Conservation (phyloP, 805 yeast genomes). For the Saccharomyces eubayanus region DNA sequence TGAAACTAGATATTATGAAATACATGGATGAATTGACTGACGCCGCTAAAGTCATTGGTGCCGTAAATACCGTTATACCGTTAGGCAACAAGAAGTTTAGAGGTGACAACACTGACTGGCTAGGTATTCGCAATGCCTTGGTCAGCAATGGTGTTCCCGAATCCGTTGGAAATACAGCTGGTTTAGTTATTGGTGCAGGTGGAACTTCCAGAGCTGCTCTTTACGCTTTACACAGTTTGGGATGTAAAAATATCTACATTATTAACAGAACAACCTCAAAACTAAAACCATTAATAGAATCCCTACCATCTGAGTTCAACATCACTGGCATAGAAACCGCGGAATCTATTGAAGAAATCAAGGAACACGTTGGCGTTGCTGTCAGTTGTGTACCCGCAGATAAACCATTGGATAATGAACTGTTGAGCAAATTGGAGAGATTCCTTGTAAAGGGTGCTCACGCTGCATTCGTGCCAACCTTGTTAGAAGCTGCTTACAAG, state of each 20-base stretch:
- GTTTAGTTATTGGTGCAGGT: conserved; percentile 90
- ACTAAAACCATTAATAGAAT: conserved; percentile 45
- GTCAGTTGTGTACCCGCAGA: conserved; percentile 85
- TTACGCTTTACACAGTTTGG: conserved; percentile 71
- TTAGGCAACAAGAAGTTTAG: conserved; percentile 39
- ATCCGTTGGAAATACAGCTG: conserved; percentile 37
- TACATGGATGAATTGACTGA: conserved; percentile 56
- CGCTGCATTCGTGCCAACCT: conserved; percentile 41
- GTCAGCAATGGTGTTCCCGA: conserved; percentile 51
- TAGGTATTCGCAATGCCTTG: conserved; percentile 72
- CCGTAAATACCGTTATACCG: conserved; percentile 80
- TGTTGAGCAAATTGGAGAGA: conserved; percentile 42
- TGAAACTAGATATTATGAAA: conserved; percentile 72
- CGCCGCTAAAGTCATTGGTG: conserved; percentile 82
- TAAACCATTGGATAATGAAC: conserved; percentile 48
- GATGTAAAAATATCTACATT: conserved; percentile 68
- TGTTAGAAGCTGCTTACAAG: conserved; percentile 91
- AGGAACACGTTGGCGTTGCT: conserved; percentile 44
- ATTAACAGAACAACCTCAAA: conserved; percentile 72
- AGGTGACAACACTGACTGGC: conserved; percentile 96
- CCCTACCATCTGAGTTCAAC: conserved; percentile 54
- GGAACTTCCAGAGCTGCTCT: conserved; percentile 96
- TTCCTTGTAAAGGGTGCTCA: conserved; percentile 37
- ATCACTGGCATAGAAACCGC: conserved; percentile 47
- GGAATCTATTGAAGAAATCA: conserved; percentile 35